Base-by-base conservation (phyloP, 2,329 filamentous ascomycete species). In the Thyridium curvatum region DNA sequence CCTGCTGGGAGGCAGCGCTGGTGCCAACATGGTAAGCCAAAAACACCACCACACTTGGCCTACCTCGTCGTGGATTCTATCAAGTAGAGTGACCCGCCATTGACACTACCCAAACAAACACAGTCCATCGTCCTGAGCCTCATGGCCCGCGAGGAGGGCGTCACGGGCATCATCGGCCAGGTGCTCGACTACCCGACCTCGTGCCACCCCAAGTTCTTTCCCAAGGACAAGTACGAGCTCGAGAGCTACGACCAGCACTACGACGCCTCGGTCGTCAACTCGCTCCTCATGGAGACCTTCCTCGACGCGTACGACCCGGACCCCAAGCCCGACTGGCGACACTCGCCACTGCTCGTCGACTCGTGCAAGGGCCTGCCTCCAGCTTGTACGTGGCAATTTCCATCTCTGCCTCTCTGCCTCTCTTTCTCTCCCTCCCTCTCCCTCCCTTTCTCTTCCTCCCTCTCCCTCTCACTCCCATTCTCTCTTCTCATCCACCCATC, bases 1-100 rank as follows among this genome's bases (percentile, higher is more conserved):
- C 28, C 44, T 73, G 13, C 65, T 66, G 0, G 71, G 70, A 12
- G 68, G 71, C 31, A 72, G 69, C 32, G 69, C 69, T 1, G 70
- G 70, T 18, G 69, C 62, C 4, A 73, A 72, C 35, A 51, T 73
- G 4, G 64, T 63, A 8, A 56, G 54, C 43, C n/a, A n/a, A n/a
- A n/a, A n/a, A n/a, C n/a, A n/a, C 12, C 16, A 16, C 13, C 30
- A 10, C 14, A 32, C 16, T 14, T 8, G n/a, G n/a, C n/a, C n/a
- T n/a, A n/a, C n/a, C n/a, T n/a, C n/a, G n/a, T n/a, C n/a, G n/a
- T n/a, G n/a, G n/a, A n/a, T n/a, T n/a, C n/a, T n/a, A n/a, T n/a
- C n/a, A n/a, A n/a, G n/a, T n/a, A n/a, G n/a, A n/a, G n/a, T n/a
- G n/a, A n/a, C n/a, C n/a, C n/a, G n/a, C n/a, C n/a, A n/a, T n/a